A percentile compares a stretch with the other conserved stretches of the same genome.
phyloP scores from a whole-genome alignment of 2,329 filamentous ascomycete species.

The Polychaeton citri region DNA sequence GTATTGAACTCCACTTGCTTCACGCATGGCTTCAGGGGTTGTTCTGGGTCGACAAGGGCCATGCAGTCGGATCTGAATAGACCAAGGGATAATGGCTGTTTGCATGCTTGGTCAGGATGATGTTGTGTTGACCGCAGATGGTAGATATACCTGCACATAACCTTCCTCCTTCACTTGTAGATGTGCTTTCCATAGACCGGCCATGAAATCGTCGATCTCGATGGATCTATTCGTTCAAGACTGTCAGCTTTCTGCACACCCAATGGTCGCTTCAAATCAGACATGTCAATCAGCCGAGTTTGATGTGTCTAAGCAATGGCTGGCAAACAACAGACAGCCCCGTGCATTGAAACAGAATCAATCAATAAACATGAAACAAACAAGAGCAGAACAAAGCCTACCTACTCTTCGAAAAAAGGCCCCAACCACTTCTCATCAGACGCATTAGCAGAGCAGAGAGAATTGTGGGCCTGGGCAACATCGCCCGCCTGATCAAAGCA shows the following conservation, averaged over 20 bases:
- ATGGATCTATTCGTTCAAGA: too few relatives aligned
- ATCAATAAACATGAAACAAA: too few relatives aligned
- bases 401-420: slow-evolving; percentile 75
- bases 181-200: slow-evolving; percentile 79
- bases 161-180: slow-evolving; percentile 75
- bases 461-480: slow-evolving; percentile 77
- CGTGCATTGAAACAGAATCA: not conserved
- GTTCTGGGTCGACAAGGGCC: slow-evolving; percentile 58
- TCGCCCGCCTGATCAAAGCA: slow-evolving; percentile 73
- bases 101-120: not conserved
- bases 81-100: slow-evolving; percentile 59
- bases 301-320: too few relatives aligned
- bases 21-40: slow-evolving; percentile 44
- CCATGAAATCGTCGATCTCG: slow-evolving; percentile 85
- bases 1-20: slow-evolving; percentile 99
- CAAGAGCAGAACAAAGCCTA: slow-evolving; percentile 10
- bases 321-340: too few relatives aligned
- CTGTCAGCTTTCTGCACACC: too few relatives aligned
- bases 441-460: slow-evolving; percentile 81
- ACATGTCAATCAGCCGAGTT: too few relatives aligned
- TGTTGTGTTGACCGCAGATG: not conserved
- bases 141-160: slow-evolving; percentile 57
- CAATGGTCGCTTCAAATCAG: too few relatives aligned
- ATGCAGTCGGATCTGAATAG: slow-evolving; percentile 97
- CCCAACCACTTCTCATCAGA: slow-evolving; percentile 72